A percentile compares a stretch with the other conserved stretches of the same genome.
These are phyloP conservation scores for Narthecium ossifragum DNA, from an alignment of 106 monocot genomes.

Conservation along the genomic window DNA sequence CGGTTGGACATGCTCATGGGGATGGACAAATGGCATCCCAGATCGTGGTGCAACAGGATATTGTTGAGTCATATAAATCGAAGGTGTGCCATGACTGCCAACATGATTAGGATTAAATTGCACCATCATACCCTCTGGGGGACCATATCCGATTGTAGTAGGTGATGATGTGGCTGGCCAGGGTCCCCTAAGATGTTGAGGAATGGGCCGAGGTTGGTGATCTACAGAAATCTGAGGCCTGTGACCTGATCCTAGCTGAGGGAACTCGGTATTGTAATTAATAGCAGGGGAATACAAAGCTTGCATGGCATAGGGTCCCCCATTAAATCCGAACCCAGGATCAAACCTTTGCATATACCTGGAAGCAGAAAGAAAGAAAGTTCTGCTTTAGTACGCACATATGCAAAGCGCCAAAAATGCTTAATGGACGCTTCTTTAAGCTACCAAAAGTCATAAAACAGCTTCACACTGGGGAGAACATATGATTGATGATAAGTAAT, in stretches of 20 bases:
- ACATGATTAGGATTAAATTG: constrained; percentile 43
- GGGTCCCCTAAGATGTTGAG: constrained; percentile 43
- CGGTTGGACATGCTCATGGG: constrained; percentile 45
- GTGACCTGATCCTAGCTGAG: constrained; percentile 64
- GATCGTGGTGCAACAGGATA: constrained; percentile 41
- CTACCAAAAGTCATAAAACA: no score
- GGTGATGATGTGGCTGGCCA: constrained; percentile 46
- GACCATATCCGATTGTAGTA: constrained; percentile 42
- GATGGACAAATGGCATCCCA: constrained; percentile 43
- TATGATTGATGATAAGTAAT: no score
- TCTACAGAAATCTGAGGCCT: constrained; percentile 48
- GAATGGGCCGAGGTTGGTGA: constrained; percentile 33
- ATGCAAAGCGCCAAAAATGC: no score
- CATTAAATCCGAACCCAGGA: constrained; percentile 93
- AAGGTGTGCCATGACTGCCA: constrained; percentile 30
- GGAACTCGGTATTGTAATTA: constrained; percentile 89
- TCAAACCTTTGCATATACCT: constrained; percentile 92
- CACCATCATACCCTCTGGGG: constrained; percentile 57
- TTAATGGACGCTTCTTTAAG: no score
- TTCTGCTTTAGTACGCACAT: no score
- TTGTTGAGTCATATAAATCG: constrained; percentile 64
- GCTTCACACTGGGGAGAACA: no score
- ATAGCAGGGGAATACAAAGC: constrained; percentile 76
- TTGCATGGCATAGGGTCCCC: constrained; percentile 64
- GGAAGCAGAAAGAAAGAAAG: constrained; percentile 13